Percentiles rank a stretch among this genome's conserved stretches.
phyloP scores from a whole-genome alignment of 2,329 filamentous ascomycete genomes.

The Botryotinia narcissicola region DNA sequence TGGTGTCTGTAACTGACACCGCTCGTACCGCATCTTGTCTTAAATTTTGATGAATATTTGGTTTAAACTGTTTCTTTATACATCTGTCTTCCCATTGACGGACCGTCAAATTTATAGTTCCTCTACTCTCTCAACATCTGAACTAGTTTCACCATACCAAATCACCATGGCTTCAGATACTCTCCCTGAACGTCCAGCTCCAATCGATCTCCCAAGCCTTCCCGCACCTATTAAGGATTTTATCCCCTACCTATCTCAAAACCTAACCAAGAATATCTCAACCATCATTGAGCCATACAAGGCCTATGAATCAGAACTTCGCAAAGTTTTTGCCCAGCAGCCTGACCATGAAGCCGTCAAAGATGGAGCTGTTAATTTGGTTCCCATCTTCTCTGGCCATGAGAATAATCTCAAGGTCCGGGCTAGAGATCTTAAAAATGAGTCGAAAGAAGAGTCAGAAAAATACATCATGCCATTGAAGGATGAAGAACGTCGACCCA shows the following conservation, averaged over 20 bases:
- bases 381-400: conserved; percentile 62
- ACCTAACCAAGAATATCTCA: conserved; percentile 52
- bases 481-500: conserved; percentile 56
- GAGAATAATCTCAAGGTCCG: conserved; percentile 59
- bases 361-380: conserved; percentile 59
- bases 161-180: conserved; percentile 4
- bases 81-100: neutral
- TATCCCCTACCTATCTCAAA: conserved; percentile 51
- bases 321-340: conserved; percentile 67
- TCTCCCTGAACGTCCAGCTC: conserved; percentile 9
- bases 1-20: neutral
- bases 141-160: neutral
- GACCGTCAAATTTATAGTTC: neutral
- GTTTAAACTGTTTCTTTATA: neutral
- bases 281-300: conserved; percentile 65
- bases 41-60: neutral
- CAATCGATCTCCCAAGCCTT: conserved; percentile 32
- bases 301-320: conserved; percentile 63
- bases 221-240: conserved; percentile 35
- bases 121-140: neutral
- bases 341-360: conserved; percentile 56
- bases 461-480: conserved; percentile 69
- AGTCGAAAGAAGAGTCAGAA: conserved; percentile 59
- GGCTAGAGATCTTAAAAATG: conserved; percentile 56
- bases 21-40: neutral